Conservation (phyloP, 805 yeast species). For the Starmera quercuum region DNA sequence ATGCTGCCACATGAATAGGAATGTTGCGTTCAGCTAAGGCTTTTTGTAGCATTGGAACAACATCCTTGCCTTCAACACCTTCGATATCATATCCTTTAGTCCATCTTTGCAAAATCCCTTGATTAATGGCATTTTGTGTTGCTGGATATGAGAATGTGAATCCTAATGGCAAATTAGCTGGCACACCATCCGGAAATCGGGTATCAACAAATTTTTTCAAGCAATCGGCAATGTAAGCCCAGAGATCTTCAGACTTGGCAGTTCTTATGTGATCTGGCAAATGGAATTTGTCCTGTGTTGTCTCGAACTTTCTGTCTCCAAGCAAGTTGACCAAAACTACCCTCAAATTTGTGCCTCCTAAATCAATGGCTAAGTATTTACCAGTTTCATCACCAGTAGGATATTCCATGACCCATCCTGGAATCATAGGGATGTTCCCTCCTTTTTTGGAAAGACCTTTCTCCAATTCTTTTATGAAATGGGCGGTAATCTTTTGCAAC, state of each 20-base stretch:
- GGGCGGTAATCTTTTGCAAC: conserved; percentile 61
- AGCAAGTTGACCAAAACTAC: conserved; percentile 80
- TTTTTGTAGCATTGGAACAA: conserved; percentile 81
- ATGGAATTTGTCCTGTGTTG: conserved; percentile 78
- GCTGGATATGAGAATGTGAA: conserved; percentile 95
- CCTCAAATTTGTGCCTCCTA: conserved; percentile 96
- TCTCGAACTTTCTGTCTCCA: conserved; percentile 80
- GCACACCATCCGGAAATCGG: conserved; percentile 61
- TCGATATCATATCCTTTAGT: conserved; percentile 95
- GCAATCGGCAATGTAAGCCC: conserved; percentile 80
- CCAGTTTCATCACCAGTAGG: conserved; percentile 93
- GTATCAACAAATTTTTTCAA: conserved; percentile 62
- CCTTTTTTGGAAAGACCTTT: conserved; percentile 73
- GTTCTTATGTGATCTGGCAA: conserved; percentile 76
- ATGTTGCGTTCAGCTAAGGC: conserved; percentile 57
- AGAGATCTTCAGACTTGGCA: conserved; percentile 67
- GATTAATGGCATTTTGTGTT: conserved; percentile 72
- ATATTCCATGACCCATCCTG: conserved; percentile 91
- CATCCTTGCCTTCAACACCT: conserved; percentile 91
- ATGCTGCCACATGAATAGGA: conserved; percentile 83
- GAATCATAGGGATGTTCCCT: conserved; percentile 93
- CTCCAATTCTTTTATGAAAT: conserved; percentile 70
- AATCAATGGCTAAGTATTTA: conserved; percentile 83
- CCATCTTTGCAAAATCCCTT: conserved; percentile 90
- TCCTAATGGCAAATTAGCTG: conserved; percentile 67